Conservation (phyloP, 345 rosid species). For the Acer campestre region DNA sequence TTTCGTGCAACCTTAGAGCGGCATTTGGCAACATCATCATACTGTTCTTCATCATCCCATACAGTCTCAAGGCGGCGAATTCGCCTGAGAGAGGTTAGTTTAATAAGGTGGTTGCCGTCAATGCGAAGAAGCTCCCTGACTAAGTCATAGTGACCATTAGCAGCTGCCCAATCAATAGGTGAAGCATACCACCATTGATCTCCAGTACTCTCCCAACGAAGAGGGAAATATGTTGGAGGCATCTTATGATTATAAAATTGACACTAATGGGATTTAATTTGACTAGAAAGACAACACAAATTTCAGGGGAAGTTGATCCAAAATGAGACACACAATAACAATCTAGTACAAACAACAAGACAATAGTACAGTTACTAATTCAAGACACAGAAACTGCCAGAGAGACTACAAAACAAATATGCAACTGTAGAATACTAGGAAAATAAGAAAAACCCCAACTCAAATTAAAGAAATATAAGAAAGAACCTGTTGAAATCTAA, state of each 20-base stretch:
- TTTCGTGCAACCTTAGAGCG: constrained; percentile 71
- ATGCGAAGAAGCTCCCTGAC: constrained; percentile 84
- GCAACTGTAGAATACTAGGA: background rate
- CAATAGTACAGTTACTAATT: constrained; percentile 2
- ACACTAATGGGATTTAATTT: background rate
- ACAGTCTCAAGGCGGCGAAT: constrained; percentile 92
- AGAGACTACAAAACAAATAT: constrained; percentile 3
- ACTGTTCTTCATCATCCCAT: constrained; percentile 82
- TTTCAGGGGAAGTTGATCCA: background rate
- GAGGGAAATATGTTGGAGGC: constrained; percentile 80
- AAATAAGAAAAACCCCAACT: background rate
- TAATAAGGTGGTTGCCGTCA: constrained; percentile 84
- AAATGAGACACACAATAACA: background rate
- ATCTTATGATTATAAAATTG: constrained; percentile 24
- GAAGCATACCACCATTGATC: constrained; percentile 99
- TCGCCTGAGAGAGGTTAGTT: constrained; percentile 90
- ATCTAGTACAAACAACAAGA: constrained; percentile 13
- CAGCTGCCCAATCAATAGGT: constrained; percentile 93
- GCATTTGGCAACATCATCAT: constrained; percentile 67
- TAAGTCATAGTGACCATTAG: constrained; percentile 85
- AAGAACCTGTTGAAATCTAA: background rate
- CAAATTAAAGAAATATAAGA: background rate
- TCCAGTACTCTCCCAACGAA: constrained; percentile 96
- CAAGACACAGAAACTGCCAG: background rate
- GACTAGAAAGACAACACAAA: constrained; percentile 8